Evolutionary conservation across 164 flowering plant species (phyloP).

Genomic region (Berberis vulgaris): DNA sequence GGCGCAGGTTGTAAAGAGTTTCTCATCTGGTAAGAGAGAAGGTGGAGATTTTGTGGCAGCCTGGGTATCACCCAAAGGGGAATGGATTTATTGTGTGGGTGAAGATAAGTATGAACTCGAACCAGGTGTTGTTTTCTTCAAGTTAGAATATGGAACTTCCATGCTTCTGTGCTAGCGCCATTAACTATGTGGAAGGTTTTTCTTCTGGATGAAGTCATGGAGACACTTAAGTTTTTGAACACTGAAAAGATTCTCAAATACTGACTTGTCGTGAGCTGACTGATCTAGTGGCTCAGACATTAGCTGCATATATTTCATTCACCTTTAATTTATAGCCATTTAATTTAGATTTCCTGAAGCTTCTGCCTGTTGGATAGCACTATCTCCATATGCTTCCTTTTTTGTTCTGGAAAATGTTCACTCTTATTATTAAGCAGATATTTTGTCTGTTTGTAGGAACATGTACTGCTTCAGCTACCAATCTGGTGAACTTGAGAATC

Average conservation of each 20-base stretch:
- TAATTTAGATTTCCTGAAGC: too few relatives aligned
- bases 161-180: too few relatives aligned
- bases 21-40: conserved; percentile 99
- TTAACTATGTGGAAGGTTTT: neutral
- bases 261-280: too few relatives aligned
- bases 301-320: too few relatives aligned
- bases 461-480: conserved; percentile 92
- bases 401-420: neutral
- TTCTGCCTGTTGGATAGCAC: too few relatives aligned
- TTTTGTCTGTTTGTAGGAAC: conserved; percentile 41
- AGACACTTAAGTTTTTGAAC: too few relatives aligned
- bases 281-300: too few relatives aligned
- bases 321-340: too few relatives aligned
- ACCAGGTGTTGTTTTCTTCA: too few relatives aligned
- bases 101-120: conserved; percentile 66
- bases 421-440: neutral
- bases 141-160: neutral
- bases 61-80: conserved; percentile 94
- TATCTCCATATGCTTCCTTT: neutral
- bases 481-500: conserved; percentile 90
- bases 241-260: too few relatives aligned
- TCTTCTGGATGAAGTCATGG: too few relatives aligned
- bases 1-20: conserved; percentile 88
- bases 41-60: conserved; percentile 99
- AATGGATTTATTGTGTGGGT: conserved; percentile 95